Base-by-base conservation (phyloP, 768 basidiomycete species). In the Boletus eberwhitei region DNA sequence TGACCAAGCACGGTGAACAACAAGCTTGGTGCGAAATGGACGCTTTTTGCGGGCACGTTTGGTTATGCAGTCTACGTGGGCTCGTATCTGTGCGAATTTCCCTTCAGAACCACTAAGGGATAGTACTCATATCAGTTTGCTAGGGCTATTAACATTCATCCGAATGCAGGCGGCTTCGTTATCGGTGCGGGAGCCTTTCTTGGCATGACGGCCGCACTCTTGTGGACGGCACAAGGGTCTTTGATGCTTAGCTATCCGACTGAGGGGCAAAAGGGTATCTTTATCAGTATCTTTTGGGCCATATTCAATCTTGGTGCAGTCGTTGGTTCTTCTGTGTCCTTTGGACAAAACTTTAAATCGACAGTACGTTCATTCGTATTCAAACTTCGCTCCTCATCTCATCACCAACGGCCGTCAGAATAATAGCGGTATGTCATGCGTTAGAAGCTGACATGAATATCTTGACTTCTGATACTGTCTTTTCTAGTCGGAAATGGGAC, bases 241-340 rank as follows among this genome's bases (percentile, higher is more conserved):
- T 71, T 91, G 43, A 90, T 90, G 83, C 68, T 92, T 64, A 82
- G 87, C 4, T 91, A 91, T 69, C 86, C 88, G 0, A 88, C 87
- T 7, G 88, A 91, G 67, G 67, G 69, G 26, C 81, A 90, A 68
- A 90, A 90, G 71, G 88, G 88, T 17, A 73, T 70, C 26, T 90
- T 79, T 70, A 88, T 91, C 52, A 82, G 79, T 39, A 81, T 88
- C 37, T 90, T 90, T 72, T 91, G 89, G 90, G 72, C 77, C 32
- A 86, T 90, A 57, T 90, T 91, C 75, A 90, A 90, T 59, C 62
- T 89, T n/a, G 88, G 88, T 31, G 84, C 83, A 48, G 86, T 92
- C 45, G 83, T 91, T 40, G 88, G 89, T 14, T 79, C 88, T 7
- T 72, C 84, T 14, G 86, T 90, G 29, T 83, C 88, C 17, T 75